Evolutionary conservation across 306 rosid species (phyloP), one percentile per base, ranked within the genome.

Genomic region (Quercus dentata): DNA sequence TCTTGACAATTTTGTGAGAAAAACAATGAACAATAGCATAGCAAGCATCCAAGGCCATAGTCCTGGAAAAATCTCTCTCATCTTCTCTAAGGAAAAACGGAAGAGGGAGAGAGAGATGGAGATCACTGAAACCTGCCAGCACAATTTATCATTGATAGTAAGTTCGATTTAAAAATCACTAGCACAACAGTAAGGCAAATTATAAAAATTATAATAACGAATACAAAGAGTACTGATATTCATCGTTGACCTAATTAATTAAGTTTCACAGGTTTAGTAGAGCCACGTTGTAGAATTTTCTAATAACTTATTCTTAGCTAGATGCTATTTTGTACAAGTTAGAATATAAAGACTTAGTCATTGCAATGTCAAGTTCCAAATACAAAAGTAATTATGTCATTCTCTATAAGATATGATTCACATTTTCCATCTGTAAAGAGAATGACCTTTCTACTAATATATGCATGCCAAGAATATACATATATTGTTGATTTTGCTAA

Each of bases 41-140:
- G 74, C 46, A 74, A 86, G 73, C 74, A 75, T 28, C 75, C 75
- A 75, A 49, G 79, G 79, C 92, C 87, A 87, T 58, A 59, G 69
- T 77, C 77, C 84, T 77, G 92, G 64, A 31, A 64, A 56, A 73
- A 64, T 80, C 73, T 84, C 88, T 76, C 77, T 80, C 92, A 88
- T 90, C 85, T 78, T 86, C 80, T 46, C 52, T 18, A 75, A 55
- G 80, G 75, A 80, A 69, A 72, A 83, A 81, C 54, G 57, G 49
- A 56, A 80, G 75, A 81, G 75, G 25, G 14, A 23, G 69, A 79
- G 55, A 63, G 58, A 12, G n/a, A 46, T 57, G 54, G 58, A 77
- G 81, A 77, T 28, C 35, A 56, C 80, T 49, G 19, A 54, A 75
- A 81, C 80, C 84, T 74, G 80, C 52, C 74, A 79, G 59, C 83